These are phyloP conservation scores for Akanthomyces dipterigenus DNA, from an alignment of 2,329 filamentous ascomycete genomes.

Conservation along the genomic window DNA sequence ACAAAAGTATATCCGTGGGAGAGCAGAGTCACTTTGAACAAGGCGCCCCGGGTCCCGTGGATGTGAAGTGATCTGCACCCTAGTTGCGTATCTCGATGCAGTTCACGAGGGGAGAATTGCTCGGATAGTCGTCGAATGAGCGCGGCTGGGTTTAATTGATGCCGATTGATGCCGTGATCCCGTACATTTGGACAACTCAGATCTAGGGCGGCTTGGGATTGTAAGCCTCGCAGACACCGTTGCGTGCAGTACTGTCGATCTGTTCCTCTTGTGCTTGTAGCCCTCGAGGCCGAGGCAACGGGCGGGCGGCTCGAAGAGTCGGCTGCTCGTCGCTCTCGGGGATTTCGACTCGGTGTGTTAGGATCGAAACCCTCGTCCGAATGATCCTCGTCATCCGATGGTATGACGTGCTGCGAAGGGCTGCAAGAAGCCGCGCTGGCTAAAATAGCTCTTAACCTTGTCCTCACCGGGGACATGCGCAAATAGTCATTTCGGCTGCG, in stretches of 20 bases:
- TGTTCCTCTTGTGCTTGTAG: background rate
- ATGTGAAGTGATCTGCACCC: background rate
- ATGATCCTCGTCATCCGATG: background rate
- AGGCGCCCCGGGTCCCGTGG: background rate
- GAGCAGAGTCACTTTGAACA: background rate
- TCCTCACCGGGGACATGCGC: background rate
- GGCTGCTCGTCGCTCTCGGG: conserved; percentile 16
- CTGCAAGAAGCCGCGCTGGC: background rate
- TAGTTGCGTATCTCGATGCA: background rate
- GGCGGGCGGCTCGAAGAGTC: background rate
- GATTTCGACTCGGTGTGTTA: conserved; percentile 13
- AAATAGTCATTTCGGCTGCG: background rate
- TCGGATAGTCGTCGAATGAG: background rate
- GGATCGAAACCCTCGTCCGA: background rate
- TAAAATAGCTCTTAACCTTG: background rate
- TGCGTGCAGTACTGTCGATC: background rate
- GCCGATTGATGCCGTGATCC: background rate
- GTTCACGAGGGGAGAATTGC: background rate
- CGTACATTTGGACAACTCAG: background rate
- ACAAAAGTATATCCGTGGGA: background rate
- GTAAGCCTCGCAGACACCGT: background rate
- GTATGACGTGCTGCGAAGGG: background rate
- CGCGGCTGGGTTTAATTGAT: background rate
- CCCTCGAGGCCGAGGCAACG: background rate
- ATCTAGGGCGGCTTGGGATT: background rate